Percentiles rank a stretch among this genome's conserved stretches.
Evolutionary conservation across 2,329 filamentous ascomycete species (phyloP).

Genomic region (Venturia aucupariae): DNA sequence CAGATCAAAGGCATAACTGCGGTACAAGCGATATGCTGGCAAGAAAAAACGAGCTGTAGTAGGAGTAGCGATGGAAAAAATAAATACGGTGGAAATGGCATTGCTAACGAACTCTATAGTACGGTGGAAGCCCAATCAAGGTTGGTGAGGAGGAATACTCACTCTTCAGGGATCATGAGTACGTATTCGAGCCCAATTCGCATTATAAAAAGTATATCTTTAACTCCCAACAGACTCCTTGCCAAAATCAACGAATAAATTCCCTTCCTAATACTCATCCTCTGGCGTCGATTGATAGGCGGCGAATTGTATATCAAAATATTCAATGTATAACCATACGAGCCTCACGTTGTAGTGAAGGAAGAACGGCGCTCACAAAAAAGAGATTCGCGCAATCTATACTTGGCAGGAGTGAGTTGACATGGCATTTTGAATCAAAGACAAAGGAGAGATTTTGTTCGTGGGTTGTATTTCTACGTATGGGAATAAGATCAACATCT

Average conservation of each 20-base stretch:
- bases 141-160: slow-evolving; percentile 94
- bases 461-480: slow-evolving; percentile 4
- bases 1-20: too few relatives aligned
- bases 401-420: not conserved
- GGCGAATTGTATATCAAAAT: not conserved
- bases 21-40: too few relatives aligned
- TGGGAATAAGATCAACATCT: not conserved
- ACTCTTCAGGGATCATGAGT: slow-evolving; percentile 97
- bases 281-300: not conserved
- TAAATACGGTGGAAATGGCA: too few relatives aligned
- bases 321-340: not conserved
- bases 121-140: slow-evolving; percentile 89
- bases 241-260: slow-evolving; percentile 97
- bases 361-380: not conserved
- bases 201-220: slow-evolving; percentile 1
- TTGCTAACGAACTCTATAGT: slow-evolving; percentile 43
- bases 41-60: not conserved
- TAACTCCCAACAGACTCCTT: slow-evolving; percentile 58
- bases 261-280: not conserved
- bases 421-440: not conserved
- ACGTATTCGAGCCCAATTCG: slow-evolving; percentile 38
- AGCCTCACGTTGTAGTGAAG: not conserved
- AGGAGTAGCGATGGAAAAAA: not conserved
- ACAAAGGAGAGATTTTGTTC: not conserved
- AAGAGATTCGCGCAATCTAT: not conserved